Percentiles rank a stretch among this genome's conserved stretches.
These are phyloP conservation scores for Penicillium hesseltinei DNA, from an alignment of 2,329 filamentous ascomycete genomes.

Conservation along the genomic window DNA sequence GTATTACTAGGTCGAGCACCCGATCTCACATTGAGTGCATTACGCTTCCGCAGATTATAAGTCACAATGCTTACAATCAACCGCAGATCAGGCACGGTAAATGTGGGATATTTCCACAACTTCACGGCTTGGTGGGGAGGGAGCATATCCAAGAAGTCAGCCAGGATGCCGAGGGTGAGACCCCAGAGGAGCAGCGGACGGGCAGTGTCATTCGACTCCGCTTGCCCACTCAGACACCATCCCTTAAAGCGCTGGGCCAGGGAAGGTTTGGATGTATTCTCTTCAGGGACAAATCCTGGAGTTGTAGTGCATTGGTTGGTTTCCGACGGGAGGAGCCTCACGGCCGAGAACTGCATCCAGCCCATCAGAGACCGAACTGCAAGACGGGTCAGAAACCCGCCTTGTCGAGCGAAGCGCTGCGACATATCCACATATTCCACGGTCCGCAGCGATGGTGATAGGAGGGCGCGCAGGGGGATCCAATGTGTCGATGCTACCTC, in stretches of 20 bases:
- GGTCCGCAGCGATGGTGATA: conserved; percentile 60
- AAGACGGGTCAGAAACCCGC: conserved; percentile 54
- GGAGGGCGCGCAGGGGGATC: conserved; percentile 62
- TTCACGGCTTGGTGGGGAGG: conserved; percentile 62
- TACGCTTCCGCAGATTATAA: conserved; percentile 55
- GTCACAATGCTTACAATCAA: conserved; percentile 61
- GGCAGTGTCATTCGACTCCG: conserved; percentile 30
- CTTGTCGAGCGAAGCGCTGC: conserved; percentile 58
- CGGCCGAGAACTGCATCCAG: conserved; percentile 66
- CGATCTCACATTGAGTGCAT: conserved; percentile 39
- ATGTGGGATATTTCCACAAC: conserved; percentile 67
- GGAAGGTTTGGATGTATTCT: conserved; percentile 22
- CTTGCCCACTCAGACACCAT: conserved; percentile 32
- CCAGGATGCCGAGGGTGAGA: conserved; percentile 64
- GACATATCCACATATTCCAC: conserved; percentile 64
- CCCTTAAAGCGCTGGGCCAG: conserved; percentile 27
- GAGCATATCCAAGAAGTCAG: conserved; percentile 66
- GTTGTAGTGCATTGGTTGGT: conserved; percentile 57
- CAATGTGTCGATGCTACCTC: conserved; percentile 69
- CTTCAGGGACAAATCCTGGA: conserved; percentile 48
- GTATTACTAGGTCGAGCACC: conserved; percentile 33
- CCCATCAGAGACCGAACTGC: conserved; percentile 59
- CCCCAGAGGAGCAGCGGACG: conserved; percentile 65
- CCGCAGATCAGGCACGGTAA: conserved; percentile 61
- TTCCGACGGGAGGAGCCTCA: conserved; percentile 61